phyloP scores from a whole-genome alignment of 768 basidiomycete species.

The Tremella mesenterica region DNA sequence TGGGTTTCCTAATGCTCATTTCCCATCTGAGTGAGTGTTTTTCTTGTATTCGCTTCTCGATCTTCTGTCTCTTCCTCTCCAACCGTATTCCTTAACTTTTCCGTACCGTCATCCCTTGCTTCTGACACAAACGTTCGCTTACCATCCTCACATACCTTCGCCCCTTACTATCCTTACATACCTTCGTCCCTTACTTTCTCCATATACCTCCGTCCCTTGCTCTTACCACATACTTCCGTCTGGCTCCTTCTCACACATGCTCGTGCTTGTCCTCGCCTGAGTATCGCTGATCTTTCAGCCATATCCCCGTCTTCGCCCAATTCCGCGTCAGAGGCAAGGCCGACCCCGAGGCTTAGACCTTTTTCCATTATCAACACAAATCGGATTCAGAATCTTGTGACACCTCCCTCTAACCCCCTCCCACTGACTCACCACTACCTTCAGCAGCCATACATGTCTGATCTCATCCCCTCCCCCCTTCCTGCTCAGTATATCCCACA shows the following conservation, averaged over 20 bases:
- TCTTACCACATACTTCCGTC: neutral
- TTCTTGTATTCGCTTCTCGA: neutral
- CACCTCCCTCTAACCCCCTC: no score
- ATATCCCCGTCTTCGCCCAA: constrained; percentile 41
- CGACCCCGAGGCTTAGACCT: neutral
- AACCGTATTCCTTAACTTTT: neutral
- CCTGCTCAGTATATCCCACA: no score
- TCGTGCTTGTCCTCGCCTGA: neutral
- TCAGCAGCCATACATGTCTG: no score
- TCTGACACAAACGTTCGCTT: neutral
- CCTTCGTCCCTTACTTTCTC: neutral
- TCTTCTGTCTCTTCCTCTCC: neutral
- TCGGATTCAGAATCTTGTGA: no score
- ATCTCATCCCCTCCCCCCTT: no score
- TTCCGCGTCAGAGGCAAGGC: constrained; percentile 33
- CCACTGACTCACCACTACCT: no score
- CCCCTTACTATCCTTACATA: neutral
- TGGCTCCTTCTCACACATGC: neutral
- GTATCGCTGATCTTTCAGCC: constrained; percentile 15
- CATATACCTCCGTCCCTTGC: neutral
- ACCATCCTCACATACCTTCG: neutral
- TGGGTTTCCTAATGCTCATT: constrained; percentile 93
- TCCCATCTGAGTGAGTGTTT: constrained; percentile 88
- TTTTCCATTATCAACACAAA: neutral
- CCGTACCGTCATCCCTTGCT: neutral